Evolutionary conservation across 225 moss, liverwort and hornwort species (phyloP).

Genomic region (Polytrichum formosum): DNA sequence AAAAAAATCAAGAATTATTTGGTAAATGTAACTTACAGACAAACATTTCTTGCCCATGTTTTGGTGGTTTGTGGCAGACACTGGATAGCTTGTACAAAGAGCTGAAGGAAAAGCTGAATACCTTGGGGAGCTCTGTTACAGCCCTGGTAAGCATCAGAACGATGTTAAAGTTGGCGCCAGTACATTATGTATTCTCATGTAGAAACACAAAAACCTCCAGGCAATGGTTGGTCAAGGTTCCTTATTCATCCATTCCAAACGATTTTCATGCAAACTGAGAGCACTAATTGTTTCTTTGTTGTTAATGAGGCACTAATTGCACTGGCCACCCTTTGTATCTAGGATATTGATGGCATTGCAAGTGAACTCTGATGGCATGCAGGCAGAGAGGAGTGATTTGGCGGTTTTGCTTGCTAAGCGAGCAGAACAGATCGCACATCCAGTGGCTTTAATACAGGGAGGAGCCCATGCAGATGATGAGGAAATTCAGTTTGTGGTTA

Average conservation of each 20-base stretch:
- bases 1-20: too few relatives aligned
- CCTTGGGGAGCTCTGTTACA: slow-evolving; percentile 40
- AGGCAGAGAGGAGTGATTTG: slow-evolving; percentile 83
- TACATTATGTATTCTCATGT: too few relatives aligned
- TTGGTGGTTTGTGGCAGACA: slow-evolving; percentile 4
- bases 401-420: slow-evolving; percentile 75
- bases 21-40: too few relatives aligned
- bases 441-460: slow-evolving; percentile 61
- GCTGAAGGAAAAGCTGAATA: slow-evolving; percentile 36
- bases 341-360: slow-evolving; percentile 3
- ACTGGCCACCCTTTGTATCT: neutral
- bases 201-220: neutral
- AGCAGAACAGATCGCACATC: slow-evolving; percentile 66
- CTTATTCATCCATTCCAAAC: too few relatives aligned
- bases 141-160: slow-evolving; percentile 33
- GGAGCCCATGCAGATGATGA: slow-evolving; percentile 61
- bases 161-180: too few relatives aligned
- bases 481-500: slow-evolving; percentile 75
- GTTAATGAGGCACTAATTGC: too few relatives aligned
- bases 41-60: neutral
- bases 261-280: too few relatives aligned
- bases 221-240: neutral
- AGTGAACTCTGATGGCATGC: neutral
- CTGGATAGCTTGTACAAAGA: slow-evolving; percentile 22
- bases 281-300: too few relatives aligned